Base-by-base conservation (phyloP, 2,329 filamentous ascomycete species). In the Zymoseptoria crescenta region DNA sequence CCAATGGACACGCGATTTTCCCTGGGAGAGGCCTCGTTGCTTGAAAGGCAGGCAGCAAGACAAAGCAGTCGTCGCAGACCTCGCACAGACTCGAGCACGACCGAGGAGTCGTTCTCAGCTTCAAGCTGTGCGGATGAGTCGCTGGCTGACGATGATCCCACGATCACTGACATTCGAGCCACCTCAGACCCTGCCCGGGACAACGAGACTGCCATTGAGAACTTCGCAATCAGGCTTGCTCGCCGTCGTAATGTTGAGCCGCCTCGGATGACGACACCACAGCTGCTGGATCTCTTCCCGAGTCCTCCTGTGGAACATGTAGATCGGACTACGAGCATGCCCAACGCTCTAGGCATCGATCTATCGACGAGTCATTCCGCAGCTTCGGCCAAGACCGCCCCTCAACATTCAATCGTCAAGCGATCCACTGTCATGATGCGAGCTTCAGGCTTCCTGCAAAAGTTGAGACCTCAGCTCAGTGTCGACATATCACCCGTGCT, bases 161-260 rank as follows among this genome's bases (percentile, higher is more conserved):
- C 30, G 20, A 49, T 28, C 21, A 45, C 27, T 29, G 24, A 51
- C 6, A 28, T 13, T 29, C 28, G 5, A 13, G 21, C 8, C 70
- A 74, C 24, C 61, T 61, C 27, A 72, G 74, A 4, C 64, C 73
- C 21, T 29, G 35, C 35, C 35, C 35, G 35, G 35, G 35, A n/a
- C 13, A 45, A 45, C 2, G 35, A 45, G 16, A 24, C 66, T 8
- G 73, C 72, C 13, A 68, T 77, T 13, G 67, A 69, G 52, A 68
- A 72, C 24, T 67, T 76, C 10, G 73, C 70, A 1, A 62, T 59
- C 29, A 64, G 71, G 19, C 67, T 76, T 35, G 74, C 74, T 54
- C 62, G 62, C 8, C 71, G 71, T 52, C 70, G 70, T 52, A 73
- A 73, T n/a, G 57, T 76, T 28, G 65, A 73, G 35, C 57, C 65